Evolutionary conservation across 306 rosid species (phyloP).

Genomic region (Casuarina cunninghamiana): DNA sequence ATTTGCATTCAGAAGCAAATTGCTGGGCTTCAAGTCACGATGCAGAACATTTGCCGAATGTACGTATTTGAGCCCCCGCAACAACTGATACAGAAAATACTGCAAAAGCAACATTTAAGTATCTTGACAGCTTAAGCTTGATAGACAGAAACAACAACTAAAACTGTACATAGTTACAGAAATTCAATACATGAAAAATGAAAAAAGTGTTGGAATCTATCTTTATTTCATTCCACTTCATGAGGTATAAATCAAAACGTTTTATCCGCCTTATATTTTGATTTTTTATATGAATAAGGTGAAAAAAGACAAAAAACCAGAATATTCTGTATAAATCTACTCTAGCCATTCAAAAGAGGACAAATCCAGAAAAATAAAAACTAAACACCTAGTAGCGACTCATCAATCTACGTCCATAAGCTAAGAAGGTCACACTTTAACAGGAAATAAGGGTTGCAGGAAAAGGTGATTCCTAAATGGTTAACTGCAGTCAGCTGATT

Average conservation of each 20-base stretch:
- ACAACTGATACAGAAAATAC: slow-evolving; percentile 92
- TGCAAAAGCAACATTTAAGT: slow-evolving; percentile 38
- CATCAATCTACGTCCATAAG: neutral
- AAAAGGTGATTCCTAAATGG: neutral
- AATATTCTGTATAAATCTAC: neutral
- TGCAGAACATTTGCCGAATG: slow-evolving; percentile 95
- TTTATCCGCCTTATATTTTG: neutral
- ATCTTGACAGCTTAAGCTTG: slow-evolving; percentile 20
- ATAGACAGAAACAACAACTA: slow-evolving; percentile 22
- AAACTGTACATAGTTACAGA: neutral
- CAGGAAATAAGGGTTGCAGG: neutral
- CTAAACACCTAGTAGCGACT: neutral
- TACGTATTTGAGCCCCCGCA: slow-evolving; percentile 90
- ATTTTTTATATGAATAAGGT: neutral
- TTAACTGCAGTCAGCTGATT: neutral
- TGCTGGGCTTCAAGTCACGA: slow-evolving; percentile 97
- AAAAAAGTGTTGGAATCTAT: neutral
- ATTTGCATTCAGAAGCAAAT: slow-evolving; percentile 84
- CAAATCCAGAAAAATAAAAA: neutral
- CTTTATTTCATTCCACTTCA: neutral
- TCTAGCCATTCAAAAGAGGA: neutral
- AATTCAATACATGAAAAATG: neutral
- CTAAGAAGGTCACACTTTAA: neutral
- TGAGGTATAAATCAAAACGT: neutral
- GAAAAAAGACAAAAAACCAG: neutral